These are phyloP conservation scores for Pichia deserticola DNA, from an alignment of 805 yeast species.

Conservation along the genomic window DNA sequence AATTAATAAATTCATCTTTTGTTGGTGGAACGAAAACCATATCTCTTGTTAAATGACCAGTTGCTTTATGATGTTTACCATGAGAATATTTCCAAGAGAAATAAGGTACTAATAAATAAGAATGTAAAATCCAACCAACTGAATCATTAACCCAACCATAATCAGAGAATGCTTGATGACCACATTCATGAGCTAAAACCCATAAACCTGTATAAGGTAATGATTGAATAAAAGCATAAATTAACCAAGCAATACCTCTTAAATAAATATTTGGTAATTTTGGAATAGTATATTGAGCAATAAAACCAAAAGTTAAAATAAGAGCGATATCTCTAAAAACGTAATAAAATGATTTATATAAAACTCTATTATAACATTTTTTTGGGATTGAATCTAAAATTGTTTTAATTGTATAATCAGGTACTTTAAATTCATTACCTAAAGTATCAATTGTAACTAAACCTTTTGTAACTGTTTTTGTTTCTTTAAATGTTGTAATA, in stretches of 20 bases:
- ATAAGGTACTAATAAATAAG: constrained; percentile 73
- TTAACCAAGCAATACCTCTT: constrained; percentile 54
- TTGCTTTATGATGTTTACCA: constrained; percentile 85
- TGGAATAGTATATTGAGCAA: constrained; percentile 50
- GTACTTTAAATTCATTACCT: constrained; percentile 65
- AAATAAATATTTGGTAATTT: constrained; percentile 33
- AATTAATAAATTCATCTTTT: constrained; percentile 43
- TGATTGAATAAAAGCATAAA: constrained; percentile 49
- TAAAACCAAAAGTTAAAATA: constrained; percentile 41
- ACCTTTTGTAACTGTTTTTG: constrained; percentile 16
- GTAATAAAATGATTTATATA: constrained; percentile 48
- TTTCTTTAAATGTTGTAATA: constrained; percentile 30
- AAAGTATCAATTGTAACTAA: constrained; percentile 47
- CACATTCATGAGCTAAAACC: constrained; percentile 90
- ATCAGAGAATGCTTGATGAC: constrained; percentile 79
- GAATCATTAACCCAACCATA: constrained; percentile 66
- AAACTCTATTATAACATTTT: constrained; percentile 63
- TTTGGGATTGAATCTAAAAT: constrained; percentile 64
- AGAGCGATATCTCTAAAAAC: constrained; percentile 58
- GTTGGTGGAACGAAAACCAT: constrained; percentile 79
- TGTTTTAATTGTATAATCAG: constrained; percentile 71
- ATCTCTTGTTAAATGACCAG: constrained; percentile 75
- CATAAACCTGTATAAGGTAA: constrained; percentile 71
- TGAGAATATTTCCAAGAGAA: constrained; percentile 83
- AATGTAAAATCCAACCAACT: constrained; percentile 80